Base-by-base conservation (phyloP, 1,284 basidiomycete species). In the Apiotrichum montevideense region DNA sequence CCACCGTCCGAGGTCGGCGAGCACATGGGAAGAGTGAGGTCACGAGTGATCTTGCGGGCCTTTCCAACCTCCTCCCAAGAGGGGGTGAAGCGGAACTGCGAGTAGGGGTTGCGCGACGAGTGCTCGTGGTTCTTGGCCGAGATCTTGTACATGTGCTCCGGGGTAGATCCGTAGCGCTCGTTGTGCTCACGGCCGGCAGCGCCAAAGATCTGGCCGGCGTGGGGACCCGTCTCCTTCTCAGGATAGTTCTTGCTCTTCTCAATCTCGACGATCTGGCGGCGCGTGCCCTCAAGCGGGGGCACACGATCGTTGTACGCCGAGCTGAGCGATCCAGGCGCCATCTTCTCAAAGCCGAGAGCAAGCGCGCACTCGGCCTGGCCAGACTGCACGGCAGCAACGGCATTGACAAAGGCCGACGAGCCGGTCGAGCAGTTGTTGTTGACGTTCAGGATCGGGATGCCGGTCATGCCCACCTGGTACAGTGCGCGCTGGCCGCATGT, bases 391-490 rank as follows among this genome's bases (percentile, higher is more conserved):
- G 60, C 41, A 10, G 51, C 21, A 5, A 62, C 60, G 37, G 52
- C 48, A 8, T 8, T n/a, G 4, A 59, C 52, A 13, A 62, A 62
- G 8, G 60, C 60, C 3, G 57, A 58, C 33, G 57, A 58, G 4
- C 60, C 60, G 6, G 60, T 62, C 13, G 57, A 58, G 55, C 60
- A 62, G 60, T 62, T 62, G 60, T 62, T 62, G 60, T 62, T 62
- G 39, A 62, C 55, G 50, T 62, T 62, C 35, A 56, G 15, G 47
- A 62, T 59, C 6, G 60, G 60, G 46, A 62, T 62, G 14, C 57
- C 57, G 7, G 60, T 62, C 60, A 62, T 62, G 46, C 60, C 60
- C 39, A 62, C 52, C 57, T 56, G 56, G 55, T 62, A 62, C 35
- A 62, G 57, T 21, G 54, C 57, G 15, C 60, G 60, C 60, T 62